phyloP scores from a whole-genome alignment of 345 rosid genomes.

The Boechera divaricarpa region DNA sequence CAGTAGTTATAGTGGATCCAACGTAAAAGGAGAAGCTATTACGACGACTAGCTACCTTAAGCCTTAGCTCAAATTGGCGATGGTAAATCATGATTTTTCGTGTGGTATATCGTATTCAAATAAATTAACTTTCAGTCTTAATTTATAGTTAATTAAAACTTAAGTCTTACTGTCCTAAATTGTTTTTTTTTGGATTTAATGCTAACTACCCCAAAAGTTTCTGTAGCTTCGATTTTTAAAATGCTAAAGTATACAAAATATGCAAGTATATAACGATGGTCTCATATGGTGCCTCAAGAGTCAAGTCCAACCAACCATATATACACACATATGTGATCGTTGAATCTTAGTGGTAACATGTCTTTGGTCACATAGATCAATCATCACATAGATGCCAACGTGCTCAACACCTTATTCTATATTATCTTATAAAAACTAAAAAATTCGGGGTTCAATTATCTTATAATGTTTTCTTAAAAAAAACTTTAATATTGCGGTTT shows the following conservation, averaged over 20 bases:
- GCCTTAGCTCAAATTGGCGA: neutral
- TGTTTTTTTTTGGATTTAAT: neutral
- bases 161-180: neutral
- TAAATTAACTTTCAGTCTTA: neutral
- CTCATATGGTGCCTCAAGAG: constrained; percentile 35
- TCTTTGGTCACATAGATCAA: constrained; percentile 36
- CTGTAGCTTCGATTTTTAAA: neutral
- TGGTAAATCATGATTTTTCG: constrained; percentile 8
- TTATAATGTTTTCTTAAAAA: too few species aligned
- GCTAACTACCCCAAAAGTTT: neutral
- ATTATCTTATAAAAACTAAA: neutral
- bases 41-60: neutral
- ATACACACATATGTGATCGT: constrained; percentile 17
- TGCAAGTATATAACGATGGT: neutral
- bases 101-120: neutral
- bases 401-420: constrained; percentile 10
- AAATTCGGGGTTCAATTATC: too few species aligned
- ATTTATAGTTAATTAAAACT: neutral
- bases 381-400: constrained; percentile 32
- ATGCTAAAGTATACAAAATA: neutral
- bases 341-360: constrained; percentile 40
- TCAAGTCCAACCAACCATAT: constrained; percentile 31
- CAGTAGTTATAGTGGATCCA: constrained; percentile 7
- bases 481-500: too few species aligned
- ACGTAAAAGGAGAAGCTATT: neutral